Evolutionary conservation across 495 filamentous ascomycete genomes (phyloP), one percentile per base, ranked within the genome.

Genomic region (Podospora sp.): DNA sequence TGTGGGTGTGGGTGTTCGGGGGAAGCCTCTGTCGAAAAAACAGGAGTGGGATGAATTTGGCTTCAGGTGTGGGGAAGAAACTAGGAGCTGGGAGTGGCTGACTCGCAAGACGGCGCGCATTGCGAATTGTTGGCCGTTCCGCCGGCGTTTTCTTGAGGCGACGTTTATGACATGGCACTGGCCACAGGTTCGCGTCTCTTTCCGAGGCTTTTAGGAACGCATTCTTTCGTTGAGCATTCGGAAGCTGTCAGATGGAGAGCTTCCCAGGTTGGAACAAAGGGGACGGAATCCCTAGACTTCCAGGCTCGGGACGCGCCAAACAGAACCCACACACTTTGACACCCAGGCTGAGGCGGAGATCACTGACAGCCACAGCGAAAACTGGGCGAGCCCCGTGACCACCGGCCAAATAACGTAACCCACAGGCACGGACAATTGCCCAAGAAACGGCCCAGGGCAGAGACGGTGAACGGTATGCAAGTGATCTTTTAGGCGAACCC

Each of bases 1-100:
- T 46, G 40, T 4, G 40, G 40, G 49, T 66, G 65, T 70, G 69
- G 71, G 71, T 70, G 40, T 29, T 70, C 53, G 65, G 71, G 3
- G 73, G 67, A 66, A 68, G 68, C 68, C 67, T 72, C 70, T 65
- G 55, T 51, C 65, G 60, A 55, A 65, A n/a, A 58, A 4, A 50
- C 6, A 27, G 60, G 69, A 69, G 71, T 65, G 73, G 73, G 71
- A 75, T 73, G 69, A 52, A 66, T 63, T 59, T 50, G 67, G 27
- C 33, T 57, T 12, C 21, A 29, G 56, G 27, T 66, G 65, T 72
- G 63, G 68, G 68, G 65, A 58, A 67, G 58, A 35, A 56, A 16
- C 14, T 46, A 55, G n/a, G 25, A 25, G 49, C 24, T 18, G 46
- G 35, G 60, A 63, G 53, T 60, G 40, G 50, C 56, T 65, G 60